Evolutionary conservation across 352 stramenopile genomes (phyloP).

Genomic region (Globisporangium megalacanthum): DNA sequence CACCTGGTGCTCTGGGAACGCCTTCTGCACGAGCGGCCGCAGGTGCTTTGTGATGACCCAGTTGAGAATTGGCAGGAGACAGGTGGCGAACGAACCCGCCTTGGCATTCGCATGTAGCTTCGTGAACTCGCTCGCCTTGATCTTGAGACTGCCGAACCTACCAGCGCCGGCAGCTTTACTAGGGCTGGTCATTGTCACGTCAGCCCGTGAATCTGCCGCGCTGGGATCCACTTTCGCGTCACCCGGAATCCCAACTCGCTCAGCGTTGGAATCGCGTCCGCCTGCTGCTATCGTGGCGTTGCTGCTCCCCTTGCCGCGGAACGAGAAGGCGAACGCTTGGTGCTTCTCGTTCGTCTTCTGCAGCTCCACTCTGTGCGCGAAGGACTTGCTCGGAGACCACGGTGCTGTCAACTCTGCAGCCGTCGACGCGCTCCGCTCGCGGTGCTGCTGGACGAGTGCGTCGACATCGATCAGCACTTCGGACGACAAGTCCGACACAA

Average conservation of each 20-base stretch:
- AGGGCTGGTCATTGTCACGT: background rate
- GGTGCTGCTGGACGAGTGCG: conserved; percentile 40
- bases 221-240: conserved; percentile 6
- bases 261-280: conserved; percentile 3
- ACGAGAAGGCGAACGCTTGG: conserved; percentile 25
- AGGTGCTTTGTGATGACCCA: conserved; percentile 30
- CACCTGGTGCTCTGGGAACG: conserved; percentile 50
- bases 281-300: background rate
- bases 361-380: conserved; percentile 20
- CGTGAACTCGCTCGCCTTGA: conserved; percentile 53
- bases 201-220: background rate
- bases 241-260: background rate
- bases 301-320: conserved; percentile 2
- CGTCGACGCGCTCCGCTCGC: conserved; percentile 22
- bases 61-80: conserved; percentile 38
- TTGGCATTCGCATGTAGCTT: conserved; percentile 59
- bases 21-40: conserved; percentile 31
- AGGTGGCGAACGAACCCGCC: conserved; percentile 39
- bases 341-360: conserved; percentile 29
- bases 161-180: background rate
- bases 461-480: conserved; percentile 57
- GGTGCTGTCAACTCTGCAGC: conserved; percentile 28
- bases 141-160: conserved; percentile 16
- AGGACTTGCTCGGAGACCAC: conserved; percentile 29
- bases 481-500: conserved; percentile 45